Base-by-base conservation (phyloP, 2,329 filamentous ascomycete species). In the Penicillium sp. region DNA sequence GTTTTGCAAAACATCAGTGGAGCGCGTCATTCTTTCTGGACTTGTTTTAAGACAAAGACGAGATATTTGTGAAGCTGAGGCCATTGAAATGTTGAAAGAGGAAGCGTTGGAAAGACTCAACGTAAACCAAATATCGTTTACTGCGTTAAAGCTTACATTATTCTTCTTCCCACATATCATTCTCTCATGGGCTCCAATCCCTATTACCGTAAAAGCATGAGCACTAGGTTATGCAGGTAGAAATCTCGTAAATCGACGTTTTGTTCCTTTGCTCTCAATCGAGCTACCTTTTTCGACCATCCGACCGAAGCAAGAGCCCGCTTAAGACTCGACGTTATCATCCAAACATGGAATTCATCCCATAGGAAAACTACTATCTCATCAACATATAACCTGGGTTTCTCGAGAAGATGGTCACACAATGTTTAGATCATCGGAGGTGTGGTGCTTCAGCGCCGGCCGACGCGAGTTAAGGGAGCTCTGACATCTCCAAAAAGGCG, bases 371-470 rank as follows among this genome's bases (percentile, higher is more conserved):
- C 40, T 33, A 52, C 58, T 54, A 67, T 61, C 49, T 65, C 63
- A 49, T 63, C 57, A 44, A 60, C 53, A 51, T 66, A 64, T 50
- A 65, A 40, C 56, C 57, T 50, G 22, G 67, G 65, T 52, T 66
- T 62, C 55, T 65, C 56, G 41, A 55, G 50, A 27, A 68, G 58
- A 37, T 61, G 53, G 49, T 69, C 55, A 59, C 56, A 57, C 27
- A 69, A 56, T 18, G 59, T 61, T 18, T 64, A 49, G 18, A 62
- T 55, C 59, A 69, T 68, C 4, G 56, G 40, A 48, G 62, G 59
- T 12, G 65, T 65, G 44, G 67, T 63, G 42, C 53, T 57, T 53
- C 55, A 53, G 35, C 52, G 65, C 35, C 61, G 63, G 35, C 62
- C 64, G 45, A 54, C 56, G 43, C 61, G 53, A 53, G 61, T 62